phyloP scores from a whole-genome alignment of 345 rosid genomes.

The Hibiscus syriacus region DNA sequence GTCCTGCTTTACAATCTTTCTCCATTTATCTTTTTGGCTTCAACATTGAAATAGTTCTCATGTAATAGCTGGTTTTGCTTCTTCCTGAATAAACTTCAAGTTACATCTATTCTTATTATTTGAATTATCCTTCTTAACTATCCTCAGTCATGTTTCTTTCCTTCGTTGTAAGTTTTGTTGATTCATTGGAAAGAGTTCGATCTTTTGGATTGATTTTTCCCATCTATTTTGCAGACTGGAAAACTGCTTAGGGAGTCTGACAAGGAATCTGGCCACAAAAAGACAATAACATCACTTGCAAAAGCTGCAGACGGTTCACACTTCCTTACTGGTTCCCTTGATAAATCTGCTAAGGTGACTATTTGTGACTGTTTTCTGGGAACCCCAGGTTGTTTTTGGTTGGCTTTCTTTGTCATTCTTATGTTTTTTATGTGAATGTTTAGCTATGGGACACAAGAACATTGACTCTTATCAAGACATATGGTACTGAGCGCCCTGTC shows the following conservation, averaged over 20 bases:
- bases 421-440: constrained; percentile 3
- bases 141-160: neutral
- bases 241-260: constrained; percentile 64
- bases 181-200: neutral
- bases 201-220: neutral
- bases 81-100: neutral
- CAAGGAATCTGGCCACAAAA: constrained; percentile 75
- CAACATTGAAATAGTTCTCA: neutral
- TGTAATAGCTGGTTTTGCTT: neutral
- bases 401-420: neutral
- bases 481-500: constrained; percentile 84
- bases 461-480: constrained; percentile 81
- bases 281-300: constrained; percentile 70
- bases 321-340: constrained; percentile 82
- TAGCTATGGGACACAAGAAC: constrained; percentile 95
- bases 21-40: neutral
- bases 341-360: constrained; percentile 88
- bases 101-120: neutral
- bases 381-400: neutral
- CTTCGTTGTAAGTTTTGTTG: neutral
- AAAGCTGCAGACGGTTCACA: constrained; percentile 83
- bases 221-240: constrained; percentile 59
- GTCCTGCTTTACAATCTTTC: neutral
- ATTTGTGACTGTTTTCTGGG: neutral
- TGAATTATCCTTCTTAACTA: neutral